Base-by-base conservation (phyloP, 805 yeast genomes). In the Saturnispora galanensis region DNA sequence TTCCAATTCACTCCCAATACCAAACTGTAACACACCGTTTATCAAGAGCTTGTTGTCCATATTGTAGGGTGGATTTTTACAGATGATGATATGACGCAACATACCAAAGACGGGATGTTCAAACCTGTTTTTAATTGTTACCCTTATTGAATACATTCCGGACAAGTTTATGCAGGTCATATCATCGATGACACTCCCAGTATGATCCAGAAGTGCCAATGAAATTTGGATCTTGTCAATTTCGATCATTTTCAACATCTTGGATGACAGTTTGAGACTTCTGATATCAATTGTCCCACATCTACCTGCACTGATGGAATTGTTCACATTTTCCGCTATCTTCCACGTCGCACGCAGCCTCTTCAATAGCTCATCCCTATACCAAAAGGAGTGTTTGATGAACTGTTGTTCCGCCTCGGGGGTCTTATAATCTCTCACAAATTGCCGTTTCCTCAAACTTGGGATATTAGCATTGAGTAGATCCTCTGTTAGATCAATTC, bases 351-450 rank as follows among this genome's bases (percentile, higher is more conserved):
- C 96, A 2, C 63, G 59, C 5, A 93, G 53, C 12, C 67, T 65
- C 38, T 71, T 67, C 42, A 90, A 64, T 1, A 93, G 58, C 48
- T 72, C 71, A 46, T 82, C 78, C 46, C 95, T 65, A 50, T 83
- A 74, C 98, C 98, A 90, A 60, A 88, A 93, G 2, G 75, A 65
- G 49, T 78, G 80, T 46, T 77, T 69, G 63, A 77, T 73, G 43
- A 68, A 73, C 37, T 53, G 53, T 31, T 73, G 80, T 48, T 84
- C 86, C 9, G 75, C 78, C 39, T 69, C 73, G 0, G 76, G 67
- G 5, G 74, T 65, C 48, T 65, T 74, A 48, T 69, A 65, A 54
- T 76, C 81, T 31, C 77, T 70, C 15, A 85, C 70, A 56, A 77
- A 84, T 62, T 88, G 96, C 49, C 77, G 77, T 31, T 77, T 72